These are phyloP conservation scores for Penicillium sp. DNA, from an alignment of 2,329 filamentous ascomycete species.

Conservation along the genomic window DNA sequence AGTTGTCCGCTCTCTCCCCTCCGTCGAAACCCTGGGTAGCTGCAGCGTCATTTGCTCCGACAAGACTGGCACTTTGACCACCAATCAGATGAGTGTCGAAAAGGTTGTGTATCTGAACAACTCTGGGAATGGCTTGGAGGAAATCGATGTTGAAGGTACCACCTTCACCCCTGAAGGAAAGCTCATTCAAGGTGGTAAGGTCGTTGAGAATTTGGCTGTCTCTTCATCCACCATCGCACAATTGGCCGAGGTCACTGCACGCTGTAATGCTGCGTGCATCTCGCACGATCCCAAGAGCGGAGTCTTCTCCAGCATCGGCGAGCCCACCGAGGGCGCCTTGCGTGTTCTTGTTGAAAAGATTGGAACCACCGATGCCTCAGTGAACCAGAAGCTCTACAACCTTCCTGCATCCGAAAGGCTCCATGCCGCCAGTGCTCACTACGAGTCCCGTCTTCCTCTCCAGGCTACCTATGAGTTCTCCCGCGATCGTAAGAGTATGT, in stretches of 20 bases:
- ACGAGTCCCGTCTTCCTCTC: constrained; percentile 70
- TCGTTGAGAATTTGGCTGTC: constrained; percentile 63
- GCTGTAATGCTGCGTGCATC: constrained; percentile 86
- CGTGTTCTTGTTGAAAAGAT: constrained; percentile 91
- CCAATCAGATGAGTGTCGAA: constrained; percentile 98
- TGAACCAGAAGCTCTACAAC: constrained; percentile 52
- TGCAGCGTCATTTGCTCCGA: constrained; percentile 99
- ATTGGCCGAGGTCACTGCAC: constrained; percentile 64
- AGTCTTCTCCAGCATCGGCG: constrained; percentile 77
- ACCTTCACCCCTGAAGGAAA: constrained; percentile 82
- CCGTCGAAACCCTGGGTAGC: constrained; percentile 95
- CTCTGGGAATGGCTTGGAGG: constrained; percentile 69
- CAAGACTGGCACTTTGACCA: constrained; percentile 97
- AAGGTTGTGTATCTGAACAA: constrained; percentile 82
- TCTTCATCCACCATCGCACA: constrained; percentile 74
- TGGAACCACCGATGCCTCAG: constrained; percentile 67
- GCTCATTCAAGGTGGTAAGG: constrained; percentile 65
- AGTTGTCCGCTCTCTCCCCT: constrained; percentile 91
- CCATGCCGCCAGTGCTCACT: constrained; percentile 78
- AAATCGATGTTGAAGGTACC: constrained; percentile 85
- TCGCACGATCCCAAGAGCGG: constrained; percentile 74
- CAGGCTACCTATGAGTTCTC: constrained; percentile 95
- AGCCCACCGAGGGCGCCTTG: constrained; percentile 91
- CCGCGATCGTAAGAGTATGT: constrained; percentile 98
- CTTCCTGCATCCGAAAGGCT: constrained; percentile 59